Percentiles rank a stretch among this genome's conserved stretches.
Conservation (phyloP, 176 grass and related monocot genomes). For the Urochloa ruziziensis region DNA sequence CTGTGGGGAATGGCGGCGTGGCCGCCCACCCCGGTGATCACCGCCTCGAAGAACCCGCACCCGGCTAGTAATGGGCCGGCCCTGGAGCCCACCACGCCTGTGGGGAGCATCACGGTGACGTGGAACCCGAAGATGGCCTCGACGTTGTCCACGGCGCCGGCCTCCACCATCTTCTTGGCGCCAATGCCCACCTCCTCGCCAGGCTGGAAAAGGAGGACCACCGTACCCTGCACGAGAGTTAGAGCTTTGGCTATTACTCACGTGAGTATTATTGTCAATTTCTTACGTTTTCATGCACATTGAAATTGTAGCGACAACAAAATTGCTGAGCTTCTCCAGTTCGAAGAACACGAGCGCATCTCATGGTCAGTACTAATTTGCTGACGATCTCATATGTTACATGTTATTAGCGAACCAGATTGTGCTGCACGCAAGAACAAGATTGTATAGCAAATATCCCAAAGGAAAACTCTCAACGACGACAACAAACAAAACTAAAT, state of each 20-base stretch:
- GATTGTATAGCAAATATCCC: not conserved
- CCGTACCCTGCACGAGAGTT: conserved; percentile 61
- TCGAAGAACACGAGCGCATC: not conserved
- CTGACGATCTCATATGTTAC: not conserved
- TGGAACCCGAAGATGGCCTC: conserved; percentile 91
- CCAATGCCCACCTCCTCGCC: conserved; percentile 81
- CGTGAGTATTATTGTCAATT: too few relatives aligned
- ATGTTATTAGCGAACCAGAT: too few relatives aligned
- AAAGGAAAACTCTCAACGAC: not conserved
- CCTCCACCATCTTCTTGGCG: conserved; percentile 85
- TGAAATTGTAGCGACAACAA: not conserved
- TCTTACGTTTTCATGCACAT: too few relatives aligned
- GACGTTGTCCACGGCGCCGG: conserved; percentile 66
- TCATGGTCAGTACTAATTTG: not conserved
- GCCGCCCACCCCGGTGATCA: conserved; percentile 78
- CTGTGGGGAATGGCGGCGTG: conserved; percentile 70
- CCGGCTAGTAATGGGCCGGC: conserved; percentile 74
- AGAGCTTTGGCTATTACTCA: not conserved
- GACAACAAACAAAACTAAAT: not conserved
- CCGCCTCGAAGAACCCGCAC: conserved; percentile 89
- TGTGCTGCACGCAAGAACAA: not conserved
- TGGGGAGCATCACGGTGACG: conserved; percentile 35
- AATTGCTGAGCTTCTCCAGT: not conserved
- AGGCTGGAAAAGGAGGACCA: conserved; percentile 85
- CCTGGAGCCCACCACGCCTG: conserved; percentile 68